phyloP scores from a whole-genome alignment of 2,329 filamentous ascomycete species.

The Paraconiothyrium sp. region DNA sequence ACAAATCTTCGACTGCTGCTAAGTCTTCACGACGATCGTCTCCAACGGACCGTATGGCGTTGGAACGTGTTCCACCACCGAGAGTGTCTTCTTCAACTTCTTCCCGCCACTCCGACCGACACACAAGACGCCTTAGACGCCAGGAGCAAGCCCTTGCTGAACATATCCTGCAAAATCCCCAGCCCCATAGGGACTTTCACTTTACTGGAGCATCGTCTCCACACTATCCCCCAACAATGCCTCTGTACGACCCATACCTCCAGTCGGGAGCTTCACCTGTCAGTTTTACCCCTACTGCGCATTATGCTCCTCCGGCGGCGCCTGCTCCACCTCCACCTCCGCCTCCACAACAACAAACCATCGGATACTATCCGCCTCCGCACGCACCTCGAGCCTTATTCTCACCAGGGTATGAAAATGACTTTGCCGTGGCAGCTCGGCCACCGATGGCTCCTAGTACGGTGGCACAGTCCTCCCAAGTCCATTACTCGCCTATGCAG shows the following conservation, averaged over 20 bases:
- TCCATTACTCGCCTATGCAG: constrained; percentile 34
- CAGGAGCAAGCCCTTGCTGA: constrained; percentile 46
- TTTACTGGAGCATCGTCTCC: constrained; percentile 38
- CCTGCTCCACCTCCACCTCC: constrained; percentile 18
- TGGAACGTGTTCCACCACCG: constrained; percentile 31
- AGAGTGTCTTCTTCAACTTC: constrained; percentile 33
- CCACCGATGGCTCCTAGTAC: constrained; percentile 31
- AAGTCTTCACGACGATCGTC: constrained; percentile 6
- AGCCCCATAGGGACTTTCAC: constrained; percentile 44
- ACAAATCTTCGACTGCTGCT: constrained; percentile 20
- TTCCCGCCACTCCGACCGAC: constrained; percentile 37
- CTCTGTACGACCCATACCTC: constrained; percentile 39
- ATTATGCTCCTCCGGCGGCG: constrained; percentile 31
- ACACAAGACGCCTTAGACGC: constrained; percentile 37
- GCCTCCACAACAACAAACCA: constrained; percentile 36
- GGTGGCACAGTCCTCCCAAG: constrained; percentile 29
- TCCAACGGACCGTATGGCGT: constrained; percentile 25
- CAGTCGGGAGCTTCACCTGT: constrained; percentile 39
- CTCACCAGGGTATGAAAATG: constrained; percentile 32
- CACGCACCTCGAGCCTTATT: constrained; percentile 30
- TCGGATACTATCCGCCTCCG: constrained; percentile 35
- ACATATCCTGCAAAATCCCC: constrained; percentile 48
- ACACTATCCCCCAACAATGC: constrained; percentile 34
- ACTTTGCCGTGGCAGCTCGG: constrained; percentile 35
- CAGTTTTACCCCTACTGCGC: constrained; percentile 29